phyloP scores from a whole-genome alignment of 2,329 filamentous ascomycete genomes.

The Pseudogymnoascus sp. region DNA sequence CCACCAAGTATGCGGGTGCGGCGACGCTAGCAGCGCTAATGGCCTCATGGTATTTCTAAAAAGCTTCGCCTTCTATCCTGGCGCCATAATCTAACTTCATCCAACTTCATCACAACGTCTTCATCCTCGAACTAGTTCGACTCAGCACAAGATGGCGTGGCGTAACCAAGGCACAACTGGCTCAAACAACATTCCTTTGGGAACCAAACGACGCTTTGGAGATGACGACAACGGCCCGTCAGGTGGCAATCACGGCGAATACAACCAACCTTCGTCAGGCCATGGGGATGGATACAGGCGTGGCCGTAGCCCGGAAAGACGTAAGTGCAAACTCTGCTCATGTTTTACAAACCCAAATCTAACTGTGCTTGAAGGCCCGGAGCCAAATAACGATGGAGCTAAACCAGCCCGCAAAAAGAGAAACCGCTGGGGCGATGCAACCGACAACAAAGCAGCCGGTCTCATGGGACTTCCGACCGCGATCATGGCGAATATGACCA shows the following conservation, averaged over 20 bases:
- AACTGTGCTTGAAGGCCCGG: constrained; percentile 20
- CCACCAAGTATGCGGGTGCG: background rate
- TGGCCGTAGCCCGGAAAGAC: constrained; percentile 81
- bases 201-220: constrained; percentile 72
- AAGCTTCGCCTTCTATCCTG: background rate
- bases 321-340: constrained; percentile 38
- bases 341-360: constrained; percentile 37
- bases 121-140: background rate
- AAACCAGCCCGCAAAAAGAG: constrained; percentile 86
- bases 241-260: constrained; percentile 21
- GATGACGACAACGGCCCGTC: constrained; percentile 46
- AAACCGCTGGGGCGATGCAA: constrained; percentile 95
- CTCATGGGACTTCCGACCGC: constrained; percentile 95
- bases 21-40: background rate
- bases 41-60: background rate
- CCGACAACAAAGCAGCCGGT: constrained; percentile 96
- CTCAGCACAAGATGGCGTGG: constrained; percentile 49
- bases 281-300: constrained; percentile 54
- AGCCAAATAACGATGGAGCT: constrained; percentile 54
- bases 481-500: constrained; percentile 96
- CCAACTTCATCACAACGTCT: constrained; percentile 4
- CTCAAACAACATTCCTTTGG: constrained; percentile 95
- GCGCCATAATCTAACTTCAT: constrained; percentile 1
- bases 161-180: constrained; percentile 76
- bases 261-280: constrained; percentile 19